Evolutionary conservation across 768 basidiomycete genomes (phyloP), one percentile per base, ranked within the genome.

Genomic region (Phallus indusiatus): DNA sequence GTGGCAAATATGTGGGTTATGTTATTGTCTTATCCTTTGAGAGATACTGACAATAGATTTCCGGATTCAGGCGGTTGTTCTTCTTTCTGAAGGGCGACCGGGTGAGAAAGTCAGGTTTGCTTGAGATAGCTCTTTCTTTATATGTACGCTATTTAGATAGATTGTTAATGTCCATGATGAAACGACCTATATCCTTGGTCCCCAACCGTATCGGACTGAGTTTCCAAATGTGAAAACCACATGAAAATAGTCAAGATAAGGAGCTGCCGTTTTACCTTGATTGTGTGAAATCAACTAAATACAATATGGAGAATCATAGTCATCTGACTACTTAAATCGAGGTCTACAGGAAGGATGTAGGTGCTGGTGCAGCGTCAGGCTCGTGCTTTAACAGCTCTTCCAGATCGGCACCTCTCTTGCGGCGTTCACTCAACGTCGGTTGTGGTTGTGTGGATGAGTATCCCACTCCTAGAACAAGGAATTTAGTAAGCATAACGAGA

Each of bases 1-100:
- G 89, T 53, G 93, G 93, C 51, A 94, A 94, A 90, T 94, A 93
- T 67, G 92, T 93, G 70, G 74, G 90, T 79, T 17, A 62, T 49
- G 48, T 28, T 48, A 48, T 36, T 55, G 49, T 16, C 54, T 55
- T 35, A n/a, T 47, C 47, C 36, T 16, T 24, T 56, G 47, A 18
- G 4, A 48, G n/a, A 24, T 52, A 1, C 64, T 52, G 61, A 33
- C 21, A 24, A 10, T 17, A 46, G 35, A 28, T 28, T 28, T 28
- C 4, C 4, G 28, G 49, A 33, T 51, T 46, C 55, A 90, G 89
- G 93, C 93, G 64, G 85, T 94, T 60, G 86, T 94, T 5, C 81
- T 94, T 10, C 73, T 94, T 34, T 91, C 89, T 2, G 86, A 90
- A 57, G 93, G 93, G 37, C 85, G 89, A 59, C 92, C 92, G 28